A percentile compares a stretch with the other conserved stretches of the same genome.
Conservation (phyloP, 768 basidiomycete species). For the Pleurotus ostreatus region DNA sequence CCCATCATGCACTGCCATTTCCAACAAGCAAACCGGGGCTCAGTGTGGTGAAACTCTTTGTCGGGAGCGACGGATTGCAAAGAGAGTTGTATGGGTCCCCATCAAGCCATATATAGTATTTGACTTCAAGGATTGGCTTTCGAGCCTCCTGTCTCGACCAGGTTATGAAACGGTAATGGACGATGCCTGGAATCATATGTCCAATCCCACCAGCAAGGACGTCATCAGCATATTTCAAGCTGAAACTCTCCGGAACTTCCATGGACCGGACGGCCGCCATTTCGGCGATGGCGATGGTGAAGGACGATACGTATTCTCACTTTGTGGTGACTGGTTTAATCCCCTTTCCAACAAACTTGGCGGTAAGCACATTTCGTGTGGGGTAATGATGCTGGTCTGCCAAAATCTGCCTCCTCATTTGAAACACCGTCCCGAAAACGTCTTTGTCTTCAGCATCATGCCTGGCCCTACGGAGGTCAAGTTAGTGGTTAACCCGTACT, state of each 20-base stretch:
- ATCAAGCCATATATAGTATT: too few species aligned
- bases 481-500: conserved; percentile 20
- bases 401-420: conserved; percentile 29
- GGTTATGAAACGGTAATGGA: too few species aligned
- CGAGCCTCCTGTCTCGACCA: too few species aligned
- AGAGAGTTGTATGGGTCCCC: too few species aligned
- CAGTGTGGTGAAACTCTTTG: too few species aligned
- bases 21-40: too few species aligned
- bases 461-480: conserved; percentile 30
- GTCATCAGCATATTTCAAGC: conserved; percentile 26
- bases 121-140: too few species aligned
- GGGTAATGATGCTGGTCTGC: conserved; percentile 28
- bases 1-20: too few species aligned
- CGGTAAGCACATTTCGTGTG: conserved; percentile 23
- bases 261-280: conserved; percentile 20
- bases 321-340: conserved; percentile 33
- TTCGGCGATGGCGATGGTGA: conserved; percentile 16
- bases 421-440: conserved; percentile 26
- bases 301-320: conserved; percentile 24
- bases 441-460: conserved; percentile 29
- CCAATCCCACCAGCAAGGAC: too few species aligned
- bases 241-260: conserved; percentile 17
- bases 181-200: too few species aligned
- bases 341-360: conserved; percentile 19
- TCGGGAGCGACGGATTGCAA: too few species aligned